phyloP scores from a whole-genome alignment of 1,284 basidiomycete species.

The Porogramme epimiltina region DNA sequence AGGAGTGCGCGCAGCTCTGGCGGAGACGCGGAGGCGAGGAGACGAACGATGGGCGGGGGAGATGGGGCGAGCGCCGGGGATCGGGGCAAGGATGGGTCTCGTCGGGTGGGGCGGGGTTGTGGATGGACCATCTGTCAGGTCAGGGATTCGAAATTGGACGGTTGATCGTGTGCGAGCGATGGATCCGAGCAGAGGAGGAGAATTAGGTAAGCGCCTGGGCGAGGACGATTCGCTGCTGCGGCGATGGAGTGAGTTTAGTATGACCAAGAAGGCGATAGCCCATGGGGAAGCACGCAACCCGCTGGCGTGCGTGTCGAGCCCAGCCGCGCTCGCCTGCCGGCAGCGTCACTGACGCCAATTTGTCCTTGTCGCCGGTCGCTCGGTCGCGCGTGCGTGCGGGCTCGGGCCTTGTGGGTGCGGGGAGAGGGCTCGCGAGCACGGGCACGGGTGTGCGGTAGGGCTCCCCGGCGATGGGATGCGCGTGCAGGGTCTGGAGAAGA shows the following conservation, averaged over 20 bases:
- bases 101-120: background rate
- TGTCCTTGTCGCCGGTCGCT: no score
- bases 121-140: slow-evolving; percentile 5
- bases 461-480: background rate
- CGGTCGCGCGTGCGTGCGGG: no score
- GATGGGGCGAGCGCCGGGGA: background rate
- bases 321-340: slow-evolving; percentile 1
- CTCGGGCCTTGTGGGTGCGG: no score
- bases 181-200: slow-evolving; percentile 29
- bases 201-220: slow-evolving; percentile 31
- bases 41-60: background rate
- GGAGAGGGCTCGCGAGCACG: no score
- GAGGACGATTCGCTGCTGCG: slow-evolving; percentile 14
- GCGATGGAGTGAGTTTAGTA: slow-evolving; percentile 18
- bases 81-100: slow-evolving; percentile 2
- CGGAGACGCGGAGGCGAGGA: no score
- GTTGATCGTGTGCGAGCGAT: slow-evolving; percentile 25
- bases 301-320: background rate
- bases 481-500: background rate
- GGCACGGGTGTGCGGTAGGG: no score
- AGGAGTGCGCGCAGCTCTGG: no score
- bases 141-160: slow-evolving; percentile 8
- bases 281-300: background rate
- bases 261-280: slow-evolving; percentile 15
- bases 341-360: no score